Evolutionary conservation across 2,329 filamentous ascomycete genomes (phyloP), one percentile per base, ranked within the genome.

Genomic region (Emergomyces africanus): DNA sequence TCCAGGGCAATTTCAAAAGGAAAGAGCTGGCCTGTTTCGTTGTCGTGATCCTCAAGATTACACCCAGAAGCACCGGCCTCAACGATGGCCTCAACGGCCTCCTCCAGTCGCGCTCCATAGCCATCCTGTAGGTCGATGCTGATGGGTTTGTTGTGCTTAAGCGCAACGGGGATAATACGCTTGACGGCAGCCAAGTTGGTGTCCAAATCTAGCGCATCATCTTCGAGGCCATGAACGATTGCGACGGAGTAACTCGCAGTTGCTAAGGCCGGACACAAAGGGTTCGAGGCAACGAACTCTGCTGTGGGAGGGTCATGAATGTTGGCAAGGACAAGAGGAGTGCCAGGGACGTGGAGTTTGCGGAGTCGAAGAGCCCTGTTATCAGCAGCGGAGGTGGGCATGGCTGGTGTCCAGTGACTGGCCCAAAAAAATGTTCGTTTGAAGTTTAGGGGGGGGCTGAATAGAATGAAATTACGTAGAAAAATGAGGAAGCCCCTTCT

Each of bases 81-180:
- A n/a, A 85, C 75, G 0, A 79, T 72, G 1, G 66, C 66, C 5
- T 68, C 66, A 2, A 84, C 71, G 0, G 74, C 78, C 4, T 77
- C 73, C 5, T 71, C 75, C 1, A 82, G 73, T 23, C 66, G 65
- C 2, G 75, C 69, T 1, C 77, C 78, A 62, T 84, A 86, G 0
- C 82, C 83, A 64, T 86, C 83, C 67, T 85, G 82, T 2, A 85
- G 67, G 64, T 86, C 83, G 5, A 79, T 80, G 0, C 78, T 81
- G 0, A 86, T 67, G 0, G 81, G 80, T 1, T 80, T 70, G 5
- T 72, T 69, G 42, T 73, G 69, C 14, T 70, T 64, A 12, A 66
- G 66, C 14, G 75, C 75, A 3, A 79, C 67, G 1, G 71, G 68
- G 0, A 77, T 76, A 59, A 85, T 75, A 12, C 68, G 69, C 3